Percentiles rank a stretch among this genome's conserved stretches.
phyloP scores from a whole-genome alignment of 1,284 basidiomycete genomes.

The Phellinidium pouzarii region DNA sequence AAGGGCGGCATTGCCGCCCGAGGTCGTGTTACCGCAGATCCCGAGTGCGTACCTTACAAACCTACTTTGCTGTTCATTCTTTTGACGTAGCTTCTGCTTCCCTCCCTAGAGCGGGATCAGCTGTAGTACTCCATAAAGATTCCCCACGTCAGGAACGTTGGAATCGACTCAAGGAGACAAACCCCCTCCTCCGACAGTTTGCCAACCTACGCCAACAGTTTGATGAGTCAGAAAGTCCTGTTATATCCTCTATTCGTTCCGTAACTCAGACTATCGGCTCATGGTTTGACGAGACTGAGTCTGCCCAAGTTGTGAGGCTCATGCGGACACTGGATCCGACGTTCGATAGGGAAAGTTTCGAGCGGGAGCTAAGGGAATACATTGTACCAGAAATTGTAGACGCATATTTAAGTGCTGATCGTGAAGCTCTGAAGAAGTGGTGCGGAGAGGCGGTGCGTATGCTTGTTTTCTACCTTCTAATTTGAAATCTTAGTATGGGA shows the following conservation, averaged over 20 bases:
- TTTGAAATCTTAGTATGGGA: not conserved
- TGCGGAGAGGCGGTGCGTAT: slow-evolving; percentile 87
- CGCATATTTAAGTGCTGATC: slow-evolving; percentile 87
- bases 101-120: slow-evolving; percentile 66
- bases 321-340: slow-evolving; percentile 85
- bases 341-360: slow-evolving; percentile 84
- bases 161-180: slow-evolving; percentile 70
- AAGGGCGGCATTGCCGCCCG: slow-evolving; percentile 43
- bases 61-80: not conserved
- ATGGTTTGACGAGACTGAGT: slow-evolving; percentile 97
- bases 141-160: slow-evolving; percentile 71
- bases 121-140: slow-evolving; percentile 78
- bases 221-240: slow-evolving; percentile 91
- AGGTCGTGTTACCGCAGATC: slow-evolving; percentile 57
- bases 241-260: slow-evolving; percentile 74
- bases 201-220: slow-evolving; percentile 64
- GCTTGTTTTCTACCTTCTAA: slow-evolving; percentile 1
- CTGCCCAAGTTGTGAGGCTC: slow-evolving; percentile 83
- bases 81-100: not conserved
- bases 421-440: slow-evolving; percentile 84
- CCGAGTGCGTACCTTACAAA: slow-evolving; percentile 55
- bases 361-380: slow-evolving; percentile 91
- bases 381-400: slow-evolving; percentile 98
- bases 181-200: slow-evolving; percentile 61
- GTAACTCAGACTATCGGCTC: slow-evolving; percentile 83